Percentiles rank a stretch among this genome's conserved stretches.
Conservation (phyloP, 805 yeast genomes). For the Pichia nakasei region DNA sequence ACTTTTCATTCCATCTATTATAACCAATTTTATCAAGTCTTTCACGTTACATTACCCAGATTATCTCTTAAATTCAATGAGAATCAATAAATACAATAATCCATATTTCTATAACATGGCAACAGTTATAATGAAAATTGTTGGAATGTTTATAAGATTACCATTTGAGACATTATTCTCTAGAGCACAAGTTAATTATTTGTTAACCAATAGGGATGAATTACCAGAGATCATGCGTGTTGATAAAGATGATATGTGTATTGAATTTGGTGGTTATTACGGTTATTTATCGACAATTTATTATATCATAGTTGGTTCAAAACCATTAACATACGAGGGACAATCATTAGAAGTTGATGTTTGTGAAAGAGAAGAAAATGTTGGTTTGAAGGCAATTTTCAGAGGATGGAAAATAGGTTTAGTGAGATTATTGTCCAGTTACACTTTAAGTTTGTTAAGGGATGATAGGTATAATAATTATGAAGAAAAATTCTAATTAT, state of each 20-base stretch:
- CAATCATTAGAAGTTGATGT: slow-evolving; percentile 22
- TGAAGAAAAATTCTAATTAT: slow-evolving; percentile 32
- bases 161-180: slow-evolving; percentile 84
- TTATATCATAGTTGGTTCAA: slow-evolving; percentile 34
- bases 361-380: slow-evolving; percentile 30
- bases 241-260: slow-evolving; percentile 42
- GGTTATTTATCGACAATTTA: slow-evolving; percentile 50
- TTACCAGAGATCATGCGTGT: slow-evolving; percentile 38
- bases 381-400: slow-evolving; percentile 48
- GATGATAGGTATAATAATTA: slow-evolving; percentile 34
- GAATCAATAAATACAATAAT: slow-evolving; percentile 58
- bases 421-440: slow-evolving; percentile 69
- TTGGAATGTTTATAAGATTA: slow-evolving; percentile 65
- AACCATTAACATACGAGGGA: slow-evolving; percentile 21
- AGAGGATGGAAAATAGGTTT: slow-evolving; percentile 91
- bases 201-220: slow-evolving; percentile 30
- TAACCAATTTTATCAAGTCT: slow-evolving; percentile 22
- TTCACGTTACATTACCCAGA: slow-evolving; percentile 30
- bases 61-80: slow-evolving; percentile 50
- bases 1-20: slow-evolving; percentile 56
- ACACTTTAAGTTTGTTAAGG: slow-evolving; percentile 62
- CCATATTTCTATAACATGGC: slow-evolving; percentile 52
- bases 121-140: slow-evolving; percentile 49
- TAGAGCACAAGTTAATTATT: slow-evolving; percentile 69
- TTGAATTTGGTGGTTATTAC: slow-evolving; percentile 46